Evolutionary conservation across 495 filamentous ascomycete genomes (phyloP).

Genomic region (Penicillium lividum): DNA sequence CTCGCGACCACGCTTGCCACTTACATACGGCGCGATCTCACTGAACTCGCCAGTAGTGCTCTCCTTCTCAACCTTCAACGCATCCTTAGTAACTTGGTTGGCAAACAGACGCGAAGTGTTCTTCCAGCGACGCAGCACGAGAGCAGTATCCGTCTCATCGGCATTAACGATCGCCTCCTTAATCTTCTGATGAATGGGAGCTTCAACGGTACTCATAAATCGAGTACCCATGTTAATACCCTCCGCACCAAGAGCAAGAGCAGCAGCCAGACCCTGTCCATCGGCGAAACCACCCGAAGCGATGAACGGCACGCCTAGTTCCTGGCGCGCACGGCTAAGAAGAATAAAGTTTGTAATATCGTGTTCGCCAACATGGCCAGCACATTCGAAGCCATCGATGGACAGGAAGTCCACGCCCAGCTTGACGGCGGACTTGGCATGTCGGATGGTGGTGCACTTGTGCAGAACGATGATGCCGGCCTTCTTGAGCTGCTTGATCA

Average conservation of each 20-base stretch:
- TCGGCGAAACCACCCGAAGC: slow-evolving; percentile 95
- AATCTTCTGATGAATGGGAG: slow-evolving; percentile 89
- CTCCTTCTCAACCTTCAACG: slow-evolving; percentile 79
- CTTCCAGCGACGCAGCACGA: slow-evolving; percentile 87
- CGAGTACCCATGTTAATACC: slow-evolving; percentile 95
- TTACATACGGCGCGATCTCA: slow-evolving; percentile 87
- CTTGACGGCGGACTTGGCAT: slow-evolving; percentile 89
- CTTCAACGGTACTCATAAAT: slow-evolving; percentile 91
- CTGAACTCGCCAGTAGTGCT: slow-evolving; percentile 86
- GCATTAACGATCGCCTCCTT: slow-evolving; percentile 90
- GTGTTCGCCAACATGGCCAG: slow-evolving; percentile 90
- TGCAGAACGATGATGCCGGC: slow-evolving; percentile 80
- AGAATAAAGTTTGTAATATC: slow-evolving; percentile 99
- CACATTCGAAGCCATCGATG: slow-evolving; percentile 98
- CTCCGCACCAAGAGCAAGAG: slow-evolving; percentile 86
- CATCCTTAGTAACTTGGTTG: slow-evolving; percentile 83
- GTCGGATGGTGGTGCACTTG: slow-evolving; percentile 96
- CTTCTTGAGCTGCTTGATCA: slow-evolving; percentile 85
- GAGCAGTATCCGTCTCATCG: slow-evolving; percentile 84
- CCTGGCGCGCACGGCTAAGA: slow-evolving; percentile 80
- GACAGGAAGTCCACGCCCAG: slow-evolving; percentile 94
- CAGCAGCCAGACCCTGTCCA: slow-evolving; percentile 89
- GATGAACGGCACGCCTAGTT: slow-evolving; percentile 86
- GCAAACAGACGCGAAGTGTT: slow-evolving; percentile 87
- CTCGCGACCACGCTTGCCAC: slow-evolving; percentile 85